These are phyloP conservation scores for Tylopilus sp. DNA, from an alignment of 768 basidiomycete genomes.

Conservation along the genomic window DNA sequence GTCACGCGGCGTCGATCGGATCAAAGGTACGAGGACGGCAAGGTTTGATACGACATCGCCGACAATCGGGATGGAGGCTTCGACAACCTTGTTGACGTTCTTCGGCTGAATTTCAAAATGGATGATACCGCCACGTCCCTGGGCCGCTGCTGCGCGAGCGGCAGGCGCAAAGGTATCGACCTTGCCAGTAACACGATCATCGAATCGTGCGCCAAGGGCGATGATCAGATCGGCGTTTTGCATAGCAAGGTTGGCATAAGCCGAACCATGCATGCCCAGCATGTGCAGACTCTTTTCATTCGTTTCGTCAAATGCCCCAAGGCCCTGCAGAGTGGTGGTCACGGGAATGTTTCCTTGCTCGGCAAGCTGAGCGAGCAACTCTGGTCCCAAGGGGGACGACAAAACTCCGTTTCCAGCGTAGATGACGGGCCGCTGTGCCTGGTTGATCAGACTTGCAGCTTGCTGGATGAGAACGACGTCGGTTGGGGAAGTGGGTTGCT, in stretches of 20 bases:
- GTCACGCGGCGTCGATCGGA: slow-evolving; percentile 58
- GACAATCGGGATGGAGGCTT: slow-evolving; percentile 89
- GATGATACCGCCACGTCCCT: slow-evolving; percentile 93
- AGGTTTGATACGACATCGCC: slow-evolving; percentile 91
- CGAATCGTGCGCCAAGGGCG: slow-evolving; percentile 93
- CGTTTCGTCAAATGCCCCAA: slow-evolving; percentile 93
- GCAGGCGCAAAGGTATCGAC: slow-evolving; percentile 87
- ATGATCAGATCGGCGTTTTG: slow-evolving; percentile 98
- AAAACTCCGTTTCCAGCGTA: slow-evolving; percentile 93
- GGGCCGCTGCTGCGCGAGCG: slow-evolving; percentile 77
- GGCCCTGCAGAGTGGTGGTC: slow-evolving; percentile 93
- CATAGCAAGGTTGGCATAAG: slow-evolving; percentile 97
- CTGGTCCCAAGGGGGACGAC: slow-evolving; percentile 75
- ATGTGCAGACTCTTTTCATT: slow-evolving; percentile 87
- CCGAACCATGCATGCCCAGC: slow-evolving; percentile 98
- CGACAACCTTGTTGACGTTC: slow-evolving; percentile 98
- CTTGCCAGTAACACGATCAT: slow-evolving; percentile 96
- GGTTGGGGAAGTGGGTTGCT: slow-evolving; percentile 52
- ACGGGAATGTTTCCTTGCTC: slow-evolving; percentile 93
- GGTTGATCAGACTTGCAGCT: slow-evolving; percentile 89
- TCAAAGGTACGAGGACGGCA: slow-evolving; percentile 75
- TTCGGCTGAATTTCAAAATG: slow-evolving; percentile 99
- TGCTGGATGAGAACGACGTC: slow-evolving; percentile 70
- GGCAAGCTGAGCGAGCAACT: slow-evolving; percentile 72
- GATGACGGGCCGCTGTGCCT: slow-evolving; percentile 85